Evolutionary conservation across 495 filamentous ascomycete species (phyloP).

Genomic region (Penicillium coprophilum): DNA sequence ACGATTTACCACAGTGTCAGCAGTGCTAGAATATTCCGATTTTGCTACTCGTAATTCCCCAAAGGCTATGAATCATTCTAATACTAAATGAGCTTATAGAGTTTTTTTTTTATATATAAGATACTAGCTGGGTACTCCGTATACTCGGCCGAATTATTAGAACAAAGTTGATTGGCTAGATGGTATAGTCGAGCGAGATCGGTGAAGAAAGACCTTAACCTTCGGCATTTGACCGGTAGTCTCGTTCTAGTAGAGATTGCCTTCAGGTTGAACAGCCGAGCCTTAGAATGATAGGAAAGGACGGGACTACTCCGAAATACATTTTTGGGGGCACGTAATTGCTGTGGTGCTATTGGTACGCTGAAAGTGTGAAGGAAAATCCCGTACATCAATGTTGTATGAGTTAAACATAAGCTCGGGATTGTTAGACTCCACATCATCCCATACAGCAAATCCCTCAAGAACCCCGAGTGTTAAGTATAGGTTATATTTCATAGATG

Average conservation of each 20-base stretch:
- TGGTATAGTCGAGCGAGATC: conserved; percentile 1
- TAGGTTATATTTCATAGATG: neutral
- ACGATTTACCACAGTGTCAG: neutral
- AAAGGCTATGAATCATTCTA: neutral
- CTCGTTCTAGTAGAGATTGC: neutral
- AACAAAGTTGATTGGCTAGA: neutral
- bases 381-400: neutral
- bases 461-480: neutral
- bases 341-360: conserved; percentile 22
- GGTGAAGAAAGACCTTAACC: neutral
- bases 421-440: neutral
- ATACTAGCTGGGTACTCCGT: neutral
- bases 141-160: conserved; percentile 6
- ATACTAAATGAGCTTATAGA: neutral
- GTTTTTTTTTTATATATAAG: neutral
- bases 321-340: conserved; percentile 19
- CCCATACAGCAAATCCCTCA: neutral
- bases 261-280: neutral
- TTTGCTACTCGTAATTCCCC: neutral
- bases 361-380: neutral
- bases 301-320: neutral
- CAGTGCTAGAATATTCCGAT: neutral
- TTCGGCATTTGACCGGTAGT: conserved; percentile 12
- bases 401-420: neutral
- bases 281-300: neutral